A percentile compares a stretch with the other conserved stretches of the same genome.
These are phyloP conservation scores for Brachypodium distachyon DNA, from an alignment of 202 grass and related monocot genomes.

Conservation along the genomic window DNA sequence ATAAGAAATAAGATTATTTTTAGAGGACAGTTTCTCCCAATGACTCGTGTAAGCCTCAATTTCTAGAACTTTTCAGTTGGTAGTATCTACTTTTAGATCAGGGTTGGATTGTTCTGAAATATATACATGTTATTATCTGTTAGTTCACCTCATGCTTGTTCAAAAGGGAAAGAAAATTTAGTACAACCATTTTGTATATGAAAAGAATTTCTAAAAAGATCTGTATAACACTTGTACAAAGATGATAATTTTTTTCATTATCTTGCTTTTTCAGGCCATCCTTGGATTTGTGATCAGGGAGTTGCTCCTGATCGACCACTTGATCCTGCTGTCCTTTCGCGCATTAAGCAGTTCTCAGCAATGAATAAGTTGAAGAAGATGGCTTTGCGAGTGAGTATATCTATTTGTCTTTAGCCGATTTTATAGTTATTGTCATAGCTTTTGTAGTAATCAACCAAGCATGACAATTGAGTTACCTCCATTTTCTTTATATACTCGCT, in stretches of 20 bases:
- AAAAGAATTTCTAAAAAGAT: background rate
- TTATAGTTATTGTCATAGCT: background rate
- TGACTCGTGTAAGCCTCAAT: background rate
- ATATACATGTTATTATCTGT: background rate
- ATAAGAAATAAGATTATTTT: background rate
- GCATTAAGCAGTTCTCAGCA: constrained; percentile 90
- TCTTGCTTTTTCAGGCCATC: constrained; percentile 51
- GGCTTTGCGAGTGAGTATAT: constrained; percentile 62
- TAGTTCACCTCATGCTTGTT: background rate
- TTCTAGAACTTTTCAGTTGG: background rate
- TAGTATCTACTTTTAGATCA: background rate
- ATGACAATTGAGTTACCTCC: background rate
- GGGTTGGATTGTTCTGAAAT: background rate
- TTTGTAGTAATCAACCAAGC: background rate
- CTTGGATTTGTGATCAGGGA: constrained; percentile 84
- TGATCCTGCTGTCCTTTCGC: constrained; percentile 90
- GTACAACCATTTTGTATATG: background rate
- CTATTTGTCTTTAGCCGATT: background rate
- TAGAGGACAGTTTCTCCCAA: background rate
- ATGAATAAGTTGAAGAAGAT: constrained; percentile 99
- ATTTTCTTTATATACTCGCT: background rate
- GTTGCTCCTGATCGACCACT: constrained; percentile 90
- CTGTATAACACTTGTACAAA: background rate
- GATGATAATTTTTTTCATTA: constrained; percentile 8
- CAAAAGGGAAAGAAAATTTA: background rate